These are phyloP conservation scores for Tuber brumale DNA, from an alignment of 495 filamentous ascomycete genomes.

Conservation along the genomic window DNA sequence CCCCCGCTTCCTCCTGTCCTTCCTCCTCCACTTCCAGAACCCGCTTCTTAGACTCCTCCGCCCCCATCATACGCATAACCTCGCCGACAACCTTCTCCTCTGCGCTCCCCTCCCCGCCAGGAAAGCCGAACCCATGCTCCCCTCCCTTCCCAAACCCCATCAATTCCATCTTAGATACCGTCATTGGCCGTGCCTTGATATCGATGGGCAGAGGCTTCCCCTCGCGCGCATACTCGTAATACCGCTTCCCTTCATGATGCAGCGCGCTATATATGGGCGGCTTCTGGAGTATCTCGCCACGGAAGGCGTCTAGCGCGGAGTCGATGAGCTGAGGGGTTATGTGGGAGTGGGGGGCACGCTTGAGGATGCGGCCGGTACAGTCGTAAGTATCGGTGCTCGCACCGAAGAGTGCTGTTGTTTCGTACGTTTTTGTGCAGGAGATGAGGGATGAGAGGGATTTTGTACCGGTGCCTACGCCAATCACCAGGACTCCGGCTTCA, in stretches of 20 bases:
- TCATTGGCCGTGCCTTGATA: slow-evolving; percentile 71
- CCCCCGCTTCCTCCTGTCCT: slow-evolving; percentile 12
- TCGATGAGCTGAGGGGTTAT: slow-evolving; percentile 73
- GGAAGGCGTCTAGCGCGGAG: slow-evolving; percentile 64
- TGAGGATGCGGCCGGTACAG: slow-evolving; percentile 69
- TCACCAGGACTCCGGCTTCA: slow-evolving; percentile 65
- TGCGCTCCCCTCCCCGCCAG: slow-evolving; percentile 62
- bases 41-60: slow-evolving; percentile 13
- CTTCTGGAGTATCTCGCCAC: slow-evolving; percentile 81
- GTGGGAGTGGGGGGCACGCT: slow-evolving; percentile 64
- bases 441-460: slow-evolving; percentile 73
- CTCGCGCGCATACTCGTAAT: slow-evolving; percentile 93
- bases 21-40: slow-evolving; percentile 20
- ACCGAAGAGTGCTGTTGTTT: slow-evolving; percentile 81
- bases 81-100: slow-evolving; percentile 68
- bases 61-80: slow-evolving; percentile 53
- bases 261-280: slow-evolving; percentile 90
- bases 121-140: slow-evolving; percentile 58
- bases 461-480: slow-evolving; percentile 81
- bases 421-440: slow-evolving; percentile 84
- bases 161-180: slow-evolving; percentile 67
- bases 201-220: slow-evolving; percentile 76
- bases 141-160: slow-evolving; percentile 69
- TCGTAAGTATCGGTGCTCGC: slow-evolving; percentile 92
- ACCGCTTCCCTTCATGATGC: slow-evolving; percentile 77